phyloP scores from a whole-genome alignment of 1,139 yeast species.

The Yamadazyma taylorii region DNA sequence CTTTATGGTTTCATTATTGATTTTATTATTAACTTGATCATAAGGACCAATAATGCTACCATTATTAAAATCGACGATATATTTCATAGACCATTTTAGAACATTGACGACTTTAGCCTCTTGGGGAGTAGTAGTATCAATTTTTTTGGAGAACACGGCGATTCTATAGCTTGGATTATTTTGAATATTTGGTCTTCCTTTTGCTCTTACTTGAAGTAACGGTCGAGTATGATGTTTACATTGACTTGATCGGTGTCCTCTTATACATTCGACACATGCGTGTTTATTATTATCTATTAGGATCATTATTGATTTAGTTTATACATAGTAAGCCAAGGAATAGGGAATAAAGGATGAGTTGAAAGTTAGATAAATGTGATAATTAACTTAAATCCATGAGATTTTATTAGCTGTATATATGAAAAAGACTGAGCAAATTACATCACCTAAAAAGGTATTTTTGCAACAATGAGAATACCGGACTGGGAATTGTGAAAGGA shows the following conservation, averaged over 20 bases:
- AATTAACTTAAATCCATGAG: too few species aligned
- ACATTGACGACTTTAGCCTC: conserved; percentile 37
- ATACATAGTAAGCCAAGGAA: too few species aligned
- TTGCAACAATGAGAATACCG: background rate
- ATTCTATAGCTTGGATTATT: conserved; percentile 53
- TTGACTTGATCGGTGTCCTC: conserved; percentile 89
- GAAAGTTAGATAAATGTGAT: too few species aligned
- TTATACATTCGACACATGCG: conserved; percentile 87
- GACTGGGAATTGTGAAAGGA: too few species aligned
- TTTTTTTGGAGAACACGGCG: conserved; percentile 57
- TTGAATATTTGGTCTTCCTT: conserved; percentile 74
- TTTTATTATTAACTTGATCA: conserved; percentile 20
- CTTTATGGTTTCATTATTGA: conserved; percentile 26
- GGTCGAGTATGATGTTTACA: conserved; percentile 83
- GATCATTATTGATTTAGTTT: too few species aligned
- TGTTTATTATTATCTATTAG: conserved; percentile 80
- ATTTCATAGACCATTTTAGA: conserved; percentile 48
- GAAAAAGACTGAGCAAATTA: conserved; percentile 5
- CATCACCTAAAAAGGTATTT: background rate
- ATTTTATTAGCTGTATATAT: too few species aligned
- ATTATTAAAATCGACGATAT: conserved; percentile 48
- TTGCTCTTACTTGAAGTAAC: conserved; percentile 78
- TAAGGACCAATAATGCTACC: conserved; percentile 48
- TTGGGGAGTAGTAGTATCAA: conserved; percentile 11
- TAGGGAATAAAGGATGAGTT: too few species aligned